Base-by-base conservation (phyloP, 2,329 filamentous ascomycete genomes). In the Xylaria arbuscula region DNA sequence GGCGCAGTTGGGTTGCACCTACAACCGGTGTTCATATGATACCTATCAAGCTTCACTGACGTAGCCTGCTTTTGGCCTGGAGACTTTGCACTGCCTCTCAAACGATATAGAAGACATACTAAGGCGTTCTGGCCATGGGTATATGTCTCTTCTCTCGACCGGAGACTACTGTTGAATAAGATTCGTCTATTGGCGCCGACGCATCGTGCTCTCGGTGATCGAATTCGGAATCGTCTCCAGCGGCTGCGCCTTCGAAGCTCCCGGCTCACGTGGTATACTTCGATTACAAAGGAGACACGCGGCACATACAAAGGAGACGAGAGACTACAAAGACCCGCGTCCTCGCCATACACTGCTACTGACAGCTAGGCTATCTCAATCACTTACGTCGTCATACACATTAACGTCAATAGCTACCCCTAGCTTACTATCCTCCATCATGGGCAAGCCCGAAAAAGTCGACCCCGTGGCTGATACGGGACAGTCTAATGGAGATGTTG, bases 131-230 rank as follows among this genome's bases (percentile, higher is more conserved):
- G 36, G 42, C 11, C n/a, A 38, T 17, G 1, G 1, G 28, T 28
- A 28, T 17, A 19, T n/a, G 42, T 34, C 36, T 5, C 19, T 24
- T 10, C 3, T 28, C 6, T 45, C 40, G 15, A 8, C 53, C 32
- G 22, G 17, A 3, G 28, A 47, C 48, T 40, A 8, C 17, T 8
- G n/a, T 53, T 47, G 19, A 9, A 34, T 48, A 51, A 24, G 42
- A 8, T 5, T 7, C 28, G 3, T 28, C 36, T 48, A 36, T 19
- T 61, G 38, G 28, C 11, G n/a, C 19, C 32, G 56, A 13, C 34
- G 56, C 38, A 54, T 36, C 34, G 28, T 22, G 19, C 48, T 51
- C 24, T 69, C 67, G 67, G 67, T 67, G 55, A 69, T 67, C 60
- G 40, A 60, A 60, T 69, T 57, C 2, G 64, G 64, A 69, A 60